These are phyloP conservation scores for Aspergillus intermedius DNA, from an alignment of 2,329 filamentous ascomycete species.

Conservation along the genomic window DNA sequence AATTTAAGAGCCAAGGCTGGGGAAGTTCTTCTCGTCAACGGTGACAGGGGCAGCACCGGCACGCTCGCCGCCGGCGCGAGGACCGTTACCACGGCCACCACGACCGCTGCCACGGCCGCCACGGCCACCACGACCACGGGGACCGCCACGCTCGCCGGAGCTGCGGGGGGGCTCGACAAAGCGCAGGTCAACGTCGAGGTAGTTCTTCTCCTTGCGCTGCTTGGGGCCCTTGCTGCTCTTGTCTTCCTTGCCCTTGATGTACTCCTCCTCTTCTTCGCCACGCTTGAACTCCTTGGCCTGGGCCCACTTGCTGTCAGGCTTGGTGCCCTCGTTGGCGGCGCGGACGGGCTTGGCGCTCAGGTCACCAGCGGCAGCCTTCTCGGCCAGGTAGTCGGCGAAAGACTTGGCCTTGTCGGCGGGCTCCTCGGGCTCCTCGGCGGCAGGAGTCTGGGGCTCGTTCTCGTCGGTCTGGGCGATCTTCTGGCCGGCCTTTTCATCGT, in stretches of 20 bases:
- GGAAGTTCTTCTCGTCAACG: constrained; percentile 44
- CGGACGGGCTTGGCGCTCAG: constrained; percentile 64
- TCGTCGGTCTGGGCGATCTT: constrained; percentile 79
- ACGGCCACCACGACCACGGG: constrained; percentile 29
- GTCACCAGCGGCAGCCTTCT: constrained; percentile 63
- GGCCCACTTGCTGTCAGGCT: constrained; percentile 88
- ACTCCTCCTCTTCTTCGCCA: constrained; percentile 58
- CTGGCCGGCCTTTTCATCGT: constrained; percentile 87
- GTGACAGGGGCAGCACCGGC: constrained; percentile 22
- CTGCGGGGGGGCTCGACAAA: constrained; percentile 57
- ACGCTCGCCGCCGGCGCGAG: constrained; percentile 12
- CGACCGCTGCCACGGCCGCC: constrained; percentile 38
- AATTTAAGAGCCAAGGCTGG: constrained; percentile 38
- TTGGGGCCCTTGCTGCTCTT: constrained; percentile 72
- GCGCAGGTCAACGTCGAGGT: constrained; percentile 81
- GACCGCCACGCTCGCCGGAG: constrained; percentile 41
- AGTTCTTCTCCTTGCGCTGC: constrained; percentile 85
- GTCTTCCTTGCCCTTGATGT: constrained; percentile 65
- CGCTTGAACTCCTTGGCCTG: constrained; percentile 62
- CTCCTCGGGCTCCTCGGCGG: constrained; percentile 47
- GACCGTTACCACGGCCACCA: constrained; percentile 20
- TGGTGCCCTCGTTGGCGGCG: constrained; percentile 86
- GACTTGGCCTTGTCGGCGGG: constrained; percentile 84
- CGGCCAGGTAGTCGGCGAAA: constrained; percentile 79
- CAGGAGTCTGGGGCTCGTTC: constrained; percentile 58